phyloP scores from a whole-genome alignment of 75 land plant genomes.

The Ceratopteris richardii region DNA sequence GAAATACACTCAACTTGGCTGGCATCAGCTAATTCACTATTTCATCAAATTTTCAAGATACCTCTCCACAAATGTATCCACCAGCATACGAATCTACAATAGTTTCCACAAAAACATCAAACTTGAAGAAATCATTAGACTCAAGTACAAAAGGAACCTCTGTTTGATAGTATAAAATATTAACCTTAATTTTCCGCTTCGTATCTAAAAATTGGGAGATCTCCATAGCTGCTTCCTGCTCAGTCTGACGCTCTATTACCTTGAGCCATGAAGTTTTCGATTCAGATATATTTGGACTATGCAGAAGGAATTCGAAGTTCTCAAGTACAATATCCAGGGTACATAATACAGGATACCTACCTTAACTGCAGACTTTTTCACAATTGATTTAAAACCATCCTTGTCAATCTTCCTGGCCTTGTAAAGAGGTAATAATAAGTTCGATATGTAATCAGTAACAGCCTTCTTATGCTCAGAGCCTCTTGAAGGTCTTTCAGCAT shows the following conservation, averaged over 20 bases:
- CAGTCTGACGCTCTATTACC: constrained; percentile 85
- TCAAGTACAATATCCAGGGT: not conserved
- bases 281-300: not conserved
- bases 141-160: not conserved
- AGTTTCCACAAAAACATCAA: not conserved
- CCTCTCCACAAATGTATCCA: constrained; percentile 85
- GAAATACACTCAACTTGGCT: too few species aligned
- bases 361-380: constrained; percentile 82
- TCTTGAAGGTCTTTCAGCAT: constrained; percentile 21
- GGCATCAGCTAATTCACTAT: not conserved
- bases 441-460: constrained; percentile 75
- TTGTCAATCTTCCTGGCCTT: constrained; percentile 81
- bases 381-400: constrained; percentile 85
- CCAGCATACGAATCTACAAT: constrained; percentile 86
- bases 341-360: constrained; percentile 10
- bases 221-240: constrained; percentile 63
- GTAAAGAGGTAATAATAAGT: constrained; percentile 82
- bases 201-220: constrained; percentile 78
- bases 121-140: not conserved
- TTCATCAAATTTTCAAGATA: constrained; percentile 22
- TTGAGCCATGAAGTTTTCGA: constrained; percentile 3
- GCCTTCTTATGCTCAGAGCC: constrained; percentile 62
- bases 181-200: constrained; percentile 84
- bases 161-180: not conserved
- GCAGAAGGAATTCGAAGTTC: not conserved